Conservation (phyloP, 108 stramenopile genomes). For the Aureococcus anophagefferens region DNA sequence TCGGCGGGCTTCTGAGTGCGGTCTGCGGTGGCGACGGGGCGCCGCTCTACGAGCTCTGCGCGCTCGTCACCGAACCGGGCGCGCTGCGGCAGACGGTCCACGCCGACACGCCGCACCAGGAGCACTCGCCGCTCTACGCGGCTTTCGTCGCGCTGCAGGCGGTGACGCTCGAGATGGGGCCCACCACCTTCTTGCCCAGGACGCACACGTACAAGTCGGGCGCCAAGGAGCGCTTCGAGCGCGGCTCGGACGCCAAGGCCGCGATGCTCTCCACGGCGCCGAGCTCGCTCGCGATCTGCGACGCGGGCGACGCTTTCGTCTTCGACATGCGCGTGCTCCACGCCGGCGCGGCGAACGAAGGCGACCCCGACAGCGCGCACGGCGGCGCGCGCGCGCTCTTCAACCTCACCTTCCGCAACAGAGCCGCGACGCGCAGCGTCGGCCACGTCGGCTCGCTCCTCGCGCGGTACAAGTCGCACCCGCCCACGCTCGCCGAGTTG, state of each 20-base stretch:
- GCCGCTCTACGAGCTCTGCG: slow-evolving; percentile 15
- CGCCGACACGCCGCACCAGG: slow-evolving; percentile 15
- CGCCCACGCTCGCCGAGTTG: too few relatives aligned
- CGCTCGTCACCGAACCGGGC: slow-evolving; percentile 17
- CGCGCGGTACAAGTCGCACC: too few relatives aligned
- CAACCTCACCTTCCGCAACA: too few relatives aligned
- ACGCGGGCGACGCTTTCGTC: slow-evolving; percentile 18
- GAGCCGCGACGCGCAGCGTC: too few relatives aligned
- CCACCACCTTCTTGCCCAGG: slow-evolving; percentile 14
- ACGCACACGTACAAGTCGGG: slow-evolving; percentile 6
- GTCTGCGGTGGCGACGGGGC: slow-evolving; percentile 8
- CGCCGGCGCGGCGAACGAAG: slow-evolving; percentile 15
- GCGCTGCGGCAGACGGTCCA: slow-evolving; percentile 12
- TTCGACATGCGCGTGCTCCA: slow-evolving; percentile 20
- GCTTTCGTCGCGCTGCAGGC: slow-evolving; percentile 20
- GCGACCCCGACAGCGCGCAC: too few relatives aligned
- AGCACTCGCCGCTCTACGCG: slow-evolving; percentile 6
- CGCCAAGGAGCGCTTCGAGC: slow-evolving; percentile 5
- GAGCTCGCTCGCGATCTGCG: not conserved
- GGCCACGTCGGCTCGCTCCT: too few relatives aligned
- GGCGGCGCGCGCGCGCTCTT: too few relatives aligned
- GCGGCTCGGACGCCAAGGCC: not conserved
- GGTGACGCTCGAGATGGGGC: slow-evolving; percentile 9
- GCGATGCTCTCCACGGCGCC: slow-evolving; percentile 6
- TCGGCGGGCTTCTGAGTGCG: too few relatives aligned